Base-by-base conservation (phyloP, 352 stramenopile species). In the Elongisporangium anandrum region DNA sequence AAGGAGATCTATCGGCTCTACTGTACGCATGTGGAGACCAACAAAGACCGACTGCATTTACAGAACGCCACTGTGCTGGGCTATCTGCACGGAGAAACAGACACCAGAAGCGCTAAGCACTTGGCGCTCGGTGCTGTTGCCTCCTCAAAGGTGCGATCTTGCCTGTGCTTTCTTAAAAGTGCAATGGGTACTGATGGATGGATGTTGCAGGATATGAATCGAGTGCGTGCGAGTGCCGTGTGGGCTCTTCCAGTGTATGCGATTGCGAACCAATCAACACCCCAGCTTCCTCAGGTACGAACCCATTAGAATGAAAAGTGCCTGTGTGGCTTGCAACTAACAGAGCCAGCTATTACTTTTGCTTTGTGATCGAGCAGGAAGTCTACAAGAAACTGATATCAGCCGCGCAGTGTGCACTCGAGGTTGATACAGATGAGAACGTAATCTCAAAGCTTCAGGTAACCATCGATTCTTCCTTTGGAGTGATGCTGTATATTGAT, bases 1-100 rank as follows among this genome's bases (percentile, higher is more conserved):
- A 88, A 85, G 73, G 64, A 85, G 13, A 59, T 88, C 29, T 76
- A 82, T 45, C 60, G 54, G 38, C 54, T 81, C 16, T 72, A 64
- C 38, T 8, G 29, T 4, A 15, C 29, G 13, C 29, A 41, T 13
- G 29, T 13, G 15, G 51, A 34, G 52, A 62, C 10, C 20, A 59
- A 52, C 24, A 64, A 12, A 57, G 68, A 49, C 61, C 59, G 17
- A 66, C 15, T 15, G 39, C 23, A 1, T 41, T 13, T 41, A 13
- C 29, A 41, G 29, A 41, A 15, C 29, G 29, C 29, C 13, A 41
- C 4, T 20, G 45, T 76, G 3, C 15, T 87, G 15, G 84, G 78
- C 47, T 88, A 72, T 63, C 48, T 85, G 21, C 68, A 64, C 47
- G 75, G 74, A 10, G 60, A 75, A 13, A 58, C 41, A 8, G 57